Evolutionary conservation across 805 yeast species (phyloP), one percentile per base, ranked within the genome.

Genomic region (Jamesozyma hellenica): DNA sequence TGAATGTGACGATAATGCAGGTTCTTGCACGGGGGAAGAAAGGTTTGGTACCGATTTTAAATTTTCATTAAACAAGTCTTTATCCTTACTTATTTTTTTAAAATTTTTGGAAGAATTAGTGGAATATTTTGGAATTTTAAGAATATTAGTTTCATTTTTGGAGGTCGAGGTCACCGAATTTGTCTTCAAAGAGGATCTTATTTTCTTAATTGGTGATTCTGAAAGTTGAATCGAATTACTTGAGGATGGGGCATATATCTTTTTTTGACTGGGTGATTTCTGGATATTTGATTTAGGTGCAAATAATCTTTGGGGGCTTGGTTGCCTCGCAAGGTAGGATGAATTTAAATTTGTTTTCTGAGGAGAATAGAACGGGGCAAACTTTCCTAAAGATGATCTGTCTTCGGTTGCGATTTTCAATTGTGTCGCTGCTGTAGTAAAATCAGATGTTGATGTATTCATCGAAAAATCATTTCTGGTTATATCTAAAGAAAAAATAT

Each of bases 401-500:
- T 25, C 15, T 15, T 21, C 32, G 2, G 30, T 26, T 28, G 32
- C 30, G 18, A 41, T 21, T 28, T 35, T 35, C 23, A 53, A 35
- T 17, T 56, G 58, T 5, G 42, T 45, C 14, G 60, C 61, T 3
- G 64, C 64, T 1, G 61, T 58, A 3, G 56, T 53, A 28, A 60
- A 55, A 7, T 35, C 42, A 10, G 42, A 34, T 4, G 18, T 35
- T 4, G 39, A 32, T 2, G 3, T 18, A 2, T 16, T 17, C 3
- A 2, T 21, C 2, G 39, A 35, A 15, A 26, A 13, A 2, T 36
- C 34, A 29, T 58, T 58, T 30, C 37, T 45, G 11, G 39, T 35
- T 8, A 56, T 30, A 32, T 57, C 51, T 9, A 58, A 28, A 1
- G 43, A 40, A 15, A 42, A 40, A 11, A 50, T 28, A 38, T 52